Base-by-base conservation (phyloP, 148 eudicot genomes). In the Vaccinium macrocarpon region DNA sequence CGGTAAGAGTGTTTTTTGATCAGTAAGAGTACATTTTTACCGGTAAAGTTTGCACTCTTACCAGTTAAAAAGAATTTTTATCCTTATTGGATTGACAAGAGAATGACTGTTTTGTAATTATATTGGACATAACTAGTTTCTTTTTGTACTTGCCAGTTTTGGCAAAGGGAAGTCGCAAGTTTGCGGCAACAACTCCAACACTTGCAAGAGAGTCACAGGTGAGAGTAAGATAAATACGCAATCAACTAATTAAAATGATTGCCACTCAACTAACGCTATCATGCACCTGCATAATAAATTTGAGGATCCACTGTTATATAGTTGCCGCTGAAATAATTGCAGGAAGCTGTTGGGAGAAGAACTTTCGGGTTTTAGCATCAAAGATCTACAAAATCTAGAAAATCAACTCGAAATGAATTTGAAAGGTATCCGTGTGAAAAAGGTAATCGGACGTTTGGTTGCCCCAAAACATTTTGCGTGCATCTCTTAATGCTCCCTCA, bases 151-250 rank as follows among this genome's bases (percentile, higher is more conserved):
- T 74, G 19, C 51, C 85, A 95, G 98, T 84, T 93, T 85, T 95
- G 98, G 98, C 91, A 93, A 89, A 90, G 83, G 84, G 95, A 95
- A 88, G 94, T 87, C 83, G 89, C 89, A 83, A 88, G 78, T 81
- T 90, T 93, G 90, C 88, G 92, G 89, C 91, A 92, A 81, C 94
- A 95, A 78, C 88, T 95, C 75, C 93, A 92, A 85, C 84, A 84
- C 80, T 88, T 95, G 87, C 93, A 92, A 86, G 92, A 91, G 85
- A 91, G 87, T 85, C 91, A 93, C 87, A 92, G 92, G 98, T 95
- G 87, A 83, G 68, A 48, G 27, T 1, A 52, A 52, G 14, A 52
- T 52, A 52, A 53, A 53, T 0, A 4, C 46, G 0, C 7, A 42
- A 42, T 42, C 46, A 4, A 42, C 6, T 42, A 42, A 42, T 42